Base-by-base conservation (phyloP, 1,139 yeast genomes). In the Suhomyces taliae region DNA sequence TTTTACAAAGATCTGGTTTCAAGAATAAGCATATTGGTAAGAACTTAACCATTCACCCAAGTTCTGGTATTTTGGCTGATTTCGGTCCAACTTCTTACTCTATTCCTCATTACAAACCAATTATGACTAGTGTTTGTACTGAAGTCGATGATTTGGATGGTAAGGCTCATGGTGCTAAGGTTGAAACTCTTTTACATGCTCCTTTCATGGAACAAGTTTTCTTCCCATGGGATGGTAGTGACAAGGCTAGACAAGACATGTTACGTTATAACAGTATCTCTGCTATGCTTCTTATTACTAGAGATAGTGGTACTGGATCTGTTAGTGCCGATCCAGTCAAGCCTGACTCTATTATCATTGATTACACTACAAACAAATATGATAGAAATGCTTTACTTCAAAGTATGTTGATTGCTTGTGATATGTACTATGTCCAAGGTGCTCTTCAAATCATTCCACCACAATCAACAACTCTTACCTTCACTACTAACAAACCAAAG, bases 31-130 rank as follows among this genome's bases (percentile, higher is more conserved):
- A 79, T 54, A 81, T 82, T 58, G 86, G 87, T 38, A 55, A 61
- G 19, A 79, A 81, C 49, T 72, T 82, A 54, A 78, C 77, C 55
- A 67, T 81, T 39, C 86, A 82, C 56, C 86, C 87, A 0, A 76
- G 69, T 2, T 66, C 76, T 0, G 60, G 64, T 6, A 56, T 76
- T 2, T 59, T 64, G 47, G 85, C 82, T 0, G 76, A 72, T 47
- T 78, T 71, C 56, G 74, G 72, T 12, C 53, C 53, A 26, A 71
- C 67, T 0, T 62, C 61, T 7, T 60, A 61, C 10, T 61, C 71
- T 1, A 64, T 71, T 36, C 74, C 82, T 10, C 67, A 62, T 50
- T 59, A 71, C 27, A 65, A 74, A 39, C 65, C 84, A 1, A 79
- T 81, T 44, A 67, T 81, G 76, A 80, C 85, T 0, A 57, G 82